These are phyloP conservation scores for Carex myosuroides DNA, from an alignment of 176 grass and related monocot genomes.

Conservation along the genomic window DNA sequence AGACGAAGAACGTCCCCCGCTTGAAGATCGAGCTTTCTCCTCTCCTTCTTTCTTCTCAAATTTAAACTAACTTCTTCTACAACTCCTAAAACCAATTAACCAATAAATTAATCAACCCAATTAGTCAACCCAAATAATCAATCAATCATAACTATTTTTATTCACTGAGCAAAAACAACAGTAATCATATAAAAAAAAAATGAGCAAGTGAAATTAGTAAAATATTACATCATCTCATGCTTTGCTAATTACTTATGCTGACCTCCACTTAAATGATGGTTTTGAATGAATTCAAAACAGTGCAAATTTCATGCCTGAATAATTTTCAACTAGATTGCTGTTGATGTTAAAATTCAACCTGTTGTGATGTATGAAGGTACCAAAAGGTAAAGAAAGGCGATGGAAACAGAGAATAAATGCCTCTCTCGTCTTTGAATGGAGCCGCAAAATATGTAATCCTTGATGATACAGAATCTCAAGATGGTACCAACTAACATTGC, in stretches of 20 bases:
- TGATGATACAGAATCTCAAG: slow-evolving; percentile 68
- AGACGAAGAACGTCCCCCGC: too few relatives aligned
- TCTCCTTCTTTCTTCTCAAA: too few relatives aligned
- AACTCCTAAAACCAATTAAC: too few relatives aligned
- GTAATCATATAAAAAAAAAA: too few relatives aligned
- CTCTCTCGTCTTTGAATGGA: slow-evolving; percentile 28
- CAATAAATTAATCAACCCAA: too few relatives aligned
- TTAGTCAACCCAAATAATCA: too few relatives aligned
- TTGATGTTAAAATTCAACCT: slow-evolving; percentile 13
- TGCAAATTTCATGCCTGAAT: not conserved
- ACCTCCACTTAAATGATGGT: not conserved
- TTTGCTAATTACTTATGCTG: not conserved
- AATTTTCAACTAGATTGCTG: not conserved
- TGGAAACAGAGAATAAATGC: slow-evolving; percentile 32
- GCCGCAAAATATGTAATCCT: slow-evolving; percentile 78
- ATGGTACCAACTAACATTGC: slow-evolving; percentile 32
- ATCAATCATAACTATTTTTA: too few relatives aligned
- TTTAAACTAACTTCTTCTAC: too few relatives aligned
- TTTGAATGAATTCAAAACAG: not conserved
- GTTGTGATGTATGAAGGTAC: slow-evolving; percentile 44
- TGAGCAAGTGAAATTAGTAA: too few relatives aligned
- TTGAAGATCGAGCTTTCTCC: too few relatives aligned
- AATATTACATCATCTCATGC: not conserved
- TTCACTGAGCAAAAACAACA: too few relatives aligned
- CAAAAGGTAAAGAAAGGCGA: slow-evolving; percentile 55